Base-by-base conservation (phyloP, 208 protist species). In the Leishmania aethiopica region DNA sequence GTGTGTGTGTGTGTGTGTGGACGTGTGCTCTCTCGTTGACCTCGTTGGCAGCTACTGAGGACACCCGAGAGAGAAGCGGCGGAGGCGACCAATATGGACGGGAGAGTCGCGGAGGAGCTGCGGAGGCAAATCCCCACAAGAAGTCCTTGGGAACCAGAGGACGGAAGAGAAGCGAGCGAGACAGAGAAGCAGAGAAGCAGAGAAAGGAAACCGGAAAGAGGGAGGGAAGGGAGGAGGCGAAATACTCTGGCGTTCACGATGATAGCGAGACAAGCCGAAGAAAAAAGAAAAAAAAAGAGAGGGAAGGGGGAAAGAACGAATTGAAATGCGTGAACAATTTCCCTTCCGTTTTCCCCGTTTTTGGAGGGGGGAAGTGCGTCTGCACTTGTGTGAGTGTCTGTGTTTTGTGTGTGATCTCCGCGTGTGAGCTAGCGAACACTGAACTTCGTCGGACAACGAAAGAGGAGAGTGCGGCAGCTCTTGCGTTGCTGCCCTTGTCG, bases 131-230 rank as follows among this genome's bases (percentile, higher is more conserved):
- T 28, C 11, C 8, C 17, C n/a, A 25, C 32, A 25, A 32, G 8
- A 32, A 62, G 53, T 22, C 32, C 8, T 40, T 40, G 28, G 40
- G 25, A 10, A 19, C 5, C 3, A 78, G 22, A 60, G 28, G 47
- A 28, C 8, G 25, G 49, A 25, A 74, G 40, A 42, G 55, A 72
- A 51, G 37, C 75, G 67, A 77, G 75, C 40, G 75, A 42, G 77
- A 60, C 11, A 28, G 42, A 4, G 42, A 62, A 81, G 35, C 25
- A 42, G 53, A 64, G n/a, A 62, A 60, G 35, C 2, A 78, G 32
- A 78, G 15, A 78, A 49, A 78, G 42, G 25, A n/a, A 28, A 37
- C 25, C 17, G 51, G 53, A 77, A 77, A 57, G 51, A 62, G 35
- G 35, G 53, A n/a, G 51, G 28, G 35, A 17, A 0, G 45, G 32